Percentiles rank a stretch among this genome's conserved stretches.
Conservation (phyloP, 176 grass and related monocot species). For the Triticum aestivum region DNA sequence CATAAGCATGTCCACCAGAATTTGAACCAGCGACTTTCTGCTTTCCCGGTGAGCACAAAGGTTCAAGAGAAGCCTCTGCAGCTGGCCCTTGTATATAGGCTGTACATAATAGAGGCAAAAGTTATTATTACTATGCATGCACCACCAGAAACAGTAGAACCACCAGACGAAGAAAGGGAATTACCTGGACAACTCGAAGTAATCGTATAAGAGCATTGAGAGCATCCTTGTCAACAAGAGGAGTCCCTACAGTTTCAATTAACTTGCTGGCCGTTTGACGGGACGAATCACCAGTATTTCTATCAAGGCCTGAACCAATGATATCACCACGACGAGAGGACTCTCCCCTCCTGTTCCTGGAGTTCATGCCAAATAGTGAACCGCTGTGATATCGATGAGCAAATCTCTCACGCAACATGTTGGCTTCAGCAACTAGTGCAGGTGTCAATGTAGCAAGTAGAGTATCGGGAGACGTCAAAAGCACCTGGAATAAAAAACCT, state of each 20-base stretch:
- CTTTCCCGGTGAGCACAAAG: constrained; percentile 89
- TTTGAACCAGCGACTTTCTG: constrained; percentile 80
- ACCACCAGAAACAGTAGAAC: constrained; percentile 5
- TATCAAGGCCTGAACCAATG: constrained; percentile 50
- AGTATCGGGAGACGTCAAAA: constrained; percentile 97
- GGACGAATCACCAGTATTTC: constrained; percentile 58
- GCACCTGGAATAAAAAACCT: constrained; percentile 55
- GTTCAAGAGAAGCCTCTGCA: constrained; percentile 94
- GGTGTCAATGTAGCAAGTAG: constrained; percentile 90
- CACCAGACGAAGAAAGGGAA: background rate
- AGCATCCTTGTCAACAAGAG: constrained; percentile 80
- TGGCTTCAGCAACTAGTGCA: constrained; percentile 97
- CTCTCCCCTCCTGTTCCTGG: constrained; percentile 83
- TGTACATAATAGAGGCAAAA: constrained; percentile 36
- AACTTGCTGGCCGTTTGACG: constrained; percentile 66
- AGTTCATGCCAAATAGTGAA: constrained; percentile 78
- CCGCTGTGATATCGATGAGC: constrained; percentile 82
- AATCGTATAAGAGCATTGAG: constrained; percentile 89
- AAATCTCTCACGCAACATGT: constrained; percentile 96
- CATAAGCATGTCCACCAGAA: constrained; percentile 97
- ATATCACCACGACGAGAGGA: constrained; percentile 72
- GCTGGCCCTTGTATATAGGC: constrained; percentile 93
- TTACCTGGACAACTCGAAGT: constrained; percentile 94
- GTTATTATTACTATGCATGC: background rate
- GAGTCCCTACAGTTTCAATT: constrained; percentile 81